Percentiles rank a stretch among this genome's conserved stretches.
These are phyloP conservation scores for Allium sativum DNA, from an alignment of 106 monocot genomes.

Conservation along the genomic window DNA sequence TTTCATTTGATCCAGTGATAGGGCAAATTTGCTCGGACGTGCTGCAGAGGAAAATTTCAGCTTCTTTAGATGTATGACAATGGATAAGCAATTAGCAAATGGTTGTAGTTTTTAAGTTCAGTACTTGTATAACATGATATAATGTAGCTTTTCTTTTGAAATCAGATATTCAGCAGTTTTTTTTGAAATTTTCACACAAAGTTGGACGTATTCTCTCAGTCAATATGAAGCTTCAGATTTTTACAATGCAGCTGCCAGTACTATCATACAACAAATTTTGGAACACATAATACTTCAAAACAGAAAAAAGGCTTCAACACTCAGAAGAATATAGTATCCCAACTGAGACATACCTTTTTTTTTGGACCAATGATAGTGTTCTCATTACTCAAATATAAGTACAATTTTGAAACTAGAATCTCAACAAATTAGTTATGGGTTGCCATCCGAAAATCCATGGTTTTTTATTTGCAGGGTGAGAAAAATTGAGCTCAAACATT, in stretches of 20 bases:
- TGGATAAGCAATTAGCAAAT: too few relatives aligned
- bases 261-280: too few relatives aligned
- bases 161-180: too few relatives aligned
- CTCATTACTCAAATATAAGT: too few relatives aligned
- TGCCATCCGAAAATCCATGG: constrained; percentile 87
- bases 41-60: constrained; percentile 36
- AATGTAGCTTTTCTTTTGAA: too few relatives aligned
- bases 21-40: constrained; percentile 59
- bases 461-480: constrained; percentile 60
- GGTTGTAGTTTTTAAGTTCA: too few relatives aligned
- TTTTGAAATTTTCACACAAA: too few relatives aligned
- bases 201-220: too few relatives aligned
- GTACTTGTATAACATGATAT: too few relatives aligned
- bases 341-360: neutral
- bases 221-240: too few relatives aligned
- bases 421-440: constrained; percentile 62
- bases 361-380: too few relatives aligned
- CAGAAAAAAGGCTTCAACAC: neutral
- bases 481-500: constrained; percentile 95
- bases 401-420: constrained; percentile 20
- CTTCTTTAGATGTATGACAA: neutral
- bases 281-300: neutral
- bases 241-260: too few relatives aligned
- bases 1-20: constrained; percentile 69
- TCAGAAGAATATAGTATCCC: neutral